phyloP scores from a whole-genome alignment of 2,329 filamentous ascomycete species.

The Gnomoniopsis sp. region DNA sequence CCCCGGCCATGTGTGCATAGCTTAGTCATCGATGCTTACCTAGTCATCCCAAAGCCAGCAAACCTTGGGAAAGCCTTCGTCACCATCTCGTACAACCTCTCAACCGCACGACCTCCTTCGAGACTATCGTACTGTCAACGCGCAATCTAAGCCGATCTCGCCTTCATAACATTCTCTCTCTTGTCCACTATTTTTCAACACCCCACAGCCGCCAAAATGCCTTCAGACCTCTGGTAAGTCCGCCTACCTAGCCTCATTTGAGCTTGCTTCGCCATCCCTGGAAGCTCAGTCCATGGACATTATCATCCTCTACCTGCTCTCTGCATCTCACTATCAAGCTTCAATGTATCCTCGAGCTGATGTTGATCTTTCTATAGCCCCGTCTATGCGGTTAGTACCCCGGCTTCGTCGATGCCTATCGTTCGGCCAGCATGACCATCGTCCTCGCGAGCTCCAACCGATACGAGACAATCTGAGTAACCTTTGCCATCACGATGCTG shows the following conservation, averaged over 20 bases:
- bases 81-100: constrained; percentile 15
- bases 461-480: constrained; percentile 18
- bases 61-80: constrained; percentile 17
- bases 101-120: constrained; percentile 9
- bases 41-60: constrained; percentile 39
- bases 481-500: constrained; percentile 27
- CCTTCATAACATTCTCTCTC: constrained; percentile 7
- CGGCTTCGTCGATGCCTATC: constrained; percentile 16
- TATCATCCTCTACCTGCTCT: constrained; percentile 20
- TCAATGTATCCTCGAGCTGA: constrained; percentile 41
- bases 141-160: constrained; percentile 10
- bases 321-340: constrained; percentile 4
- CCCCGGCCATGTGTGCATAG: background rate
- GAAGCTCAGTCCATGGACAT: constrained; percentile 25
- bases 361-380: constrained; percentile 58
- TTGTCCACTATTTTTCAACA: constrained; percentile 19
- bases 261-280: constrained; percentile 17
- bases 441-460: constrained; percentile 25
- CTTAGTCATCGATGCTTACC: constrained; percentile 19
- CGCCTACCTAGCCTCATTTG: constrained; percentile 27
- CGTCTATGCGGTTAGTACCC: constrained; percentile 92
- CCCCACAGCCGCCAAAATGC: constrained; percentile 57
- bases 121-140: constrained; percentile 9
- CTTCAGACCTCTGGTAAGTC: constrained; percentile 79
- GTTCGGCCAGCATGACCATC: constrained; percentile 10